Percentiles rank a stretch among this genome's conserved stretches.
These are phyloP conservation scores for Phanerochaete sordida DNA, from an alignment of 768 basidiomycete species.

Conservation along the genomic window DNA sequence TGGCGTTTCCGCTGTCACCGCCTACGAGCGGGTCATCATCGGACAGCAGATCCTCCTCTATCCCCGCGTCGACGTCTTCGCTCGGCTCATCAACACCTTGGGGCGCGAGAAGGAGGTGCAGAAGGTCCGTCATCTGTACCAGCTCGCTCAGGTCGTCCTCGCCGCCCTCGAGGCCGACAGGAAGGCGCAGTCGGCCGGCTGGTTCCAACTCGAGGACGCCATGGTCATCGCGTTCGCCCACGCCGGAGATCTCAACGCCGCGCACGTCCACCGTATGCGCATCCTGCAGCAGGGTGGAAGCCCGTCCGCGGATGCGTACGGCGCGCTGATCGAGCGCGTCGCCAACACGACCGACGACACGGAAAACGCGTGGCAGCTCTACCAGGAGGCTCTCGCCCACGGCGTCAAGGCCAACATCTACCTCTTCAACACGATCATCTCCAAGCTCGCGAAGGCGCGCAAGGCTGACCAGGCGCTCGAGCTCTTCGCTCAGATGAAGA, in stretches of 20 bases:
- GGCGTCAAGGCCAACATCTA: slow-evolving; percentile 79
- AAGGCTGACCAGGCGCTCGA: slow-evolving; percentile 88
- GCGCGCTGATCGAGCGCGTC: slow-evolving; percentile 79
- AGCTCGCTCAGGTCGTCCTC: slow-evolving; percentile 61
- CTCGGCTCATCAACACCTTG: slow-evolving; percentile 61
- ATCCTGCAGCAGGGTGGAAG: slow-evolving; percentile 74
- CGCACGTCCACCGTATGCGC: slow-evolving; percentile 75
- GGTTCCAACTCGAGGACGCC: slow-evolving; percentile 80
- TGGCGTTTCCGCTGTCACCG: slow-evolving; percentile 26
- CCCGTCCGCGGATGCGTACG: slow-evolving; percentile 89
- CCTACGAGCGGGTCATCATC: slow-evolving; percentile 47
- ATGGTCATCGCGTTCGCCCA: slow-evolving; percentile 90
- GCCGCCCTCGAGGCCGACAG: slow-evolving; percentile 39
- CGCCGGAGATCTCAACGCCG: slow-evolving; percentile 72
- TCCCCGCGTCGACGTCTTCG: slow-evolving; percentile 51
- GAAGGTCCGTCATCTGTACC: slow-evolving; percentile 65
- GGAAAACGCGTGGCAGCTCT: slow-evolving; percentile 79
- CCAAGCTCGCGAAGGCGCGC: slow-evolving; percentile 90
- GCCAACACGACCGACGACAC: slow-evolving; percentile 97
- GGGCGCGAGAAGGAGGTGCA: slow-evolving; percentile 60
- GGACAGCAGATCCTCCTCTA: slow-evolving; percentile 43
- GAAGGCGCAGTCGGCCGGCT: slow-evolving; percentile 50
- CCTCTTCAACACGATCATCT: slow-evolving; percentile 97
- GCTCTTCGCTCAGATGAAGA: slow-evolving; percentile 87
- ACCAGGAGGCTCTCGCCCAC: slow-evolving; percentile 67